A percentile compares a stretch with the other conserved stretches of the same genome.
Conservation (phyloP, 1,284 basidiomycete species). For the Papiliotrema nemorosa region DNA sequence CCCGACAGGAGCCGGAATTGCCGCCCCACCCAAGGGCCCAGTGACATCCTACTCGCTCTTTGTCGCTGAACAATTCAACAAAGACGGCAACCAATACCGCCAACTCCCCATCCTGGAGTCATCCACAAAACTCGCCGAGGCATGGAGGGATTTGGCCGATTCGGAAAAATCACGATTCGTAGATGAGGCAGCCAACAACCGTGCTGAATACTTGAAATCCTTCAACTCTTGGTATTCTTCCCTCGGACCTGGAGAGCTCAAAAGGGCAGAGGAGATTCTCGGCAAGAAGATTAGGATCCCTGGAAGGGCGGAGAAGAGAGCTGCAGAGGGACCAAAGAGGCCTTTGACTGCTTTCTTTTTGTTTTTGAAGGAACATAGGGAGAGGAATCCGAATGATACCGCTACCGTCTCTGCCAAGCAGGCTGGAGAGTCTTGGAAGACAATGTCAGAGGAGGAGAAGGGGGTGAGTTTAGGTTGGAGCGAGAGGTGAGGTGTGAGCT, state of each 20-base stretch:
- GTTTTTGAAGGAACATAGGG: slow-evolving; percentile 18
- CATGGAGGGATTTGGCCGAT: slow-evolving; percentile 18
- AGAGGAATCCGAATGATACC: slow-evolving; percentile 4
- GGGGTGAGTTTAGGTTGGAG: slow-evolving; percentile 22
- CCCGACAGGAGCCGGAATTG: slow-evolving; percentile 17
- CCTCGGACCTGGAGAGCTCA: slow-evolving; percentile 18
- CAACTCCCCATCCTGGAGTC: slow-evolving; percentile 8
- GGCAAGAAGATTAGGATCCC: slow-evolving; percentile 29
- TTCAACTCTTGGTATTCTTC: slow-evolving; percentile 28
- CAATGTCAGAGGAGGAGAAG: slow-evolving; percentile 27
- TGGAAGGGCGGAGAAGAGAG: slow-evolving; percentile 14
- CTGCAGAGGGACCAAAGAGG: slow-evolving; percentile 27
- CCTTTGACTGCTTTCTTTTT: slow-evolving; percentile 31
- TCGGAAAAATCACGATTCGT: slow-evolving; percentile 7
- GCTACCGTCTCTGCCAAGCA: slow-evolving; percentile 14
- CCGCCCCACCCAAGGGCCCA: slow-evolving; percentile 16
- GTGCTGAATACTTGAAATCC: slow-evolving; percentile 10
- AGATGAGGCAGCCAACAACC: background rate
- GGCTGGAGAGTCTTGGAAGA: slow-evolving; percentile 30
- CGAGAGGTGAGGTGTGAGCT: background rate
- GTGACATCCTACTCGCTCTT: slow-evolving; percentile 28
- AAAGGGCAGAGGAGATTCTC: slow-evolving; percentile 16
- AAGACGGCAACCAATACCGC: slow-evolving; percentile 7
- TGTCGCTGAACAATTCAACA: slow-evolving; percentile 18
- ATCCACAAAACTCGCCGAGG: slow-evolving; percentile 11